Percentiles rank a stretch among this genome's conserved stretches.
phyloP scores from a whole-genome alignment of 306 rosid species.

The Mimosa bimucronata region DNA sequence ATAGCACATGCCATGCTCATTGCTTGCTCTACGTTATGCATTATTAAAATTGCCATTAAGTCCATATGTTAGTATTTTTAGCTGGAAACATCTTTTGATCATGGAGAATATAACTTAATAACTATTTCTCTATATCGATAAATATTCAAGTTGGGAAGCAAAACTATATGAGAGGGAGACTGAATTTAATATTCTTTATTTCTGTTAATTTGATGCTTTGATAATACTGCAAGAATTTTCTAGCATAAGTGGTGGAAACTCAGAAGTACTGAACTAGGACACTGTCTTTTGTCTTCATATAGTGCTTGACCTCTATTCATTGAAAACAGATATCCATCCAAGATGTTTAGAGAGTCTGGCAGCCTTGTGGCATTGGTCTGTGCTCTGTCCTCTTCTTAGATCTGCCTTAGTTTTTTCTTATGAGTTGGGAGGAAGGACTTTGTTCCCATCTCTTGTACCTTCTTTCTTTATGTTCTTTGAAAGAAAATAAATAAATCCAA shows the following conservation, averaged over 20 bases:
- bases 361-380: background rate
- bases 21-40: background rate
- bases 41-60: background rate
- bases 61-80: background rate
- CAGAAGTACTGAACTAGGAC: background rate
- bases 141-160: background rate
- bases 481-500: background rate
- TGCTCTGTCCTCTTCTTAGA: background rate
- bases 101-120: no score
- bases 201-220: background rate
- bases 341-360: conserved; percentile 2
- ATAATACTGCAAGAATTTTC: background rate
- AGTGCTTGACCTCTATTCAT: background rate
- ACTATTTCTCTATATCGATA: background rate
- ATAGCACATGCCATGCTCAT: background rate
- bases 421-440: background rate
- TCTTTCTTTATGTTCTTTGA: background rate
- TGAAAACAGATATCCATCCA: background rate
- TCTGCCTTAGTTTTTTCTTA: background rate
- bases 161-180: background rate
- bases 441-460: background rate
- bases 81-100: background rate
- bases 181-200: background rate
- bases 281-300: background rate
- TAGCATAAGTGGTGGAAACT: background rate